Percentiles rank a stretch among this genome's conserved stretches.
These are phyloP conservation scores for Flaveria brownii DNA, from an alignment of 129 eudicot genomes.

Conservation along the genomic window DNA sequence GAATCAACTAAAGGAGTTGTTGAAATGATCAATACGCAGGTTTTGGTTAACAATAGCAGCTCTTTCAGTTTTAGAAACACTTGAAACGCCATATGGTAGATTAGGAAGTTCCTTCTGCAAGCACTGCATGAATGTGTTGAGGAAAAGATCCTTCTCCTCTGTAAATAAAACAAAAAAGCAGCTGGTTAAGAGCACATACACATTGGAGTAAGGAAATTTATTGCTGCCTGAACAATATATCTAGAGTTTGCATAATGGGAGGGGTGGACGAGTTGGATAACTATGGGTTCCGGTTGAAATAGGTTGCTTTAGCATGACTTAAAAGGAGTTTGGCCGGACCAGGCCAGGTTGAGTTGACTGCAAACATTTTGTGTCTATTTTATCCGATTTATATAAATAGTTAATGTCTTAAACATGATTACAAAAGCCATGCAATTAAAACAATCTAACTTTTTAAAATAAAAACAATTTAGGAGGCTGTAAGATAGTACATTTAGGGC, in stretches of 20 bases:
- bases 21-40: conserved; percentile 50
- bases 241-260: not conserved
- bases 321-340: not conserved
- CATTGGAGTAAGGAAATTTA: not conserved
- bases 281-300: not conserved
- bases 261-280: not conserved
- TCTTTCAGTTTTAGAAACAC: conserved; percentile 46
- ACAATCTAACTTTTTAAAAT: not conserved
- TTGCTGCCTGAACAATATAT: not conserved
- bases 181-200: conserved; percentile 8
- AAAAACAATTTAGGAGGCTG: not conserved
- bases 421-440: not conserved
- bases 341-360: not conserved
- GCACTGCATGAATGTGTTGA: conserved; percentile 66
- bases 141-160: conserved; percentile 87
- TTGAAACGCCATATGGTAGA: conserved; percentile 39
- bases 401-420: not conserved
- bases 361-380: not conserved
- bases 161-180: conserved; percentile 32
- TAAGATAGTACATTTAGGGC: not conserved
- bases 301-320: not conserved
- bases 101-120: conserved; percentile 50
- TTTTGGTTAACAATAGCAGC: conserved; percentile 56
- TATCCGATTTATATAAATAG: not conserved
- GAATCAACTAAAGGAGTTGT: not conserved